Conservation (phyloP, 345 rosid species). For the Brassica rapa region DNA sequence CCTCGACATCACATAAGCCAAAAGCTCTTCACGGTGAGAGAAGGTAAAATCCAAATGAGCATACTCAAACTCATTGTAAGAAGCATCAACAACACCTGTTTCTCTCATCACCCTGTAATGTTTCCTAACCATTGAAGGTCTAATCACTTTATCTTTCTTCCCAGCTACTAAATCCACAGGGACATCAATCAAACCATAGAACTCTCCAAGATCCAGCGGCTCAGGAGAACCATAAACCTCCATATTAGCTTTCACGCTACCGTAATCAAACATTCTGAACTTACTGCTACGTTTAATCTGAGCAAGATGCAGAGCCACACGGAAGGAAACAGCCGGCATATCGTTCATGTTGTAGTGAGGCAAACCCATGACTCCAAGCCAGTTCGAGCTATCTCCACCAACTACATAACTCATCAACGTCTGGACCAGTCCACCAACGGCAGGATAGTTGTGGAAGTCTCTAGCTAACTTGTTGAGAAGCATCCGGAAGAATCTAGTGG, state of each 20-base stretch:
- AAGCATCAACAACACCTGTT: slow-evolving; percentile 55
- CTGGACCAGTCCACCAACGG: slow-evolving; percentile 93
- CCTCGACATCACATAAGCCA: slow-evolving; percentile 85
- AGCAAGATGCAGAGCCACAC: slow-evolving; percentile 79
- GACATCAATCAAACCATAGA: slow-evolving; percentile 62
- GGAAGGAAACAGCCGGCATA: slow-evolving; percentile 85
- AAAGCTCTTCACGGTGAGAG: slow-evolving; percentile 82
- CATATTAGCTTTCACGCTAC: slow-evolving; percentile 61
- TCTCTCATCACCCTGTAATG: slow-evolving; percentile 80
- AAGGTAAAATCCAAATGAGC: slow-evolving; percentile 94
- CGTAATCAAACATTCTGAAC: slow-evolving; percentile 84
- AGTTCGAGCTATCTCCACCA: slow-evolving; percentile 95
- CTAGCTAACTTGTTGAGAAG: slow-evolving; percentile 88
- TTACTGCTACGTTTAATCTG: slow-evolving; percentile 72
- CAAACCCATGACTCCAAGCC: slow-evolving; percentile 87
- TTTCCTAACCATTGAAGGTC: slow-evolving; percentile 71
- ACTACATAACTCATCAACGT: slow-evolving; percentile 70
- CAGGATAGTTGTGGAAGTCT: slow-evolving; percentile 92
- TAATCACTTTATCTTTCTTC: slow-evolving; percentile 71
- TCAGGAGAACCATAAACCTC: slow-evolving; percentile 68
- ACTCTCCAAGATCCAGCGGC: slow-evolving; percentile 82
- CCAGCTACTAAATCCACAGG: slow-evolving; percentile 91
- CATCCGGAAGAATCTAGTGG: slow-evolving; percentile 92
- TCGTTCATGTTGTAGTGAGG: slow-evolving; percentile 98
- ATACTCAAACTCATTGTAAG: slow-evolving; percentile 78